Percentiles rank a stretch among this genome's conserved stretches.
Conservation (phyloP, 305 asterid species). For the Fraxinus greggii region DNA sequence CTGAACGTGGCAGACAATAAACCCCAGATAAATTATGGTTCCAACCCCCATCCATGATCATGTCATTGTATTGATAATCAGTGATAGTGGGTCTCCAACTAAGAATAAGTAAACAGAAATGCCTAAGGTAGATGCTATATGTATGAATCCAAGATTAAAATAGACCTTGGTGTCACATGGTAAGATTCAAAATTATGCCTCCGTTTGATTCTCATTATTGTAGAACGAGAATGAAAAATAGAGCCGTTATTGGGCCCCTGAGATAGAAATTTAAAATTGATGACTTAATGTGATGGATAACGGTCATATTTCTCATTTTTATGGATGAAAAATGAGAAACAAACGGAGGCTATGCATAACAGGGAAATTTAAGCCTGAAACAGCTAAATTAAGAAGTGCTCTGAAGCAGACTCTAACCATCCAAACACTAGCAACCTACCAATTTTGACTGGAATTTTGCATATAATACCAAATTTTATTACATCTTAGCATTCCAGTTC, state of each 20-base stretch:
- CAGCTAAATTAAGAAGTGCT: slow-evolving; percentile 11
- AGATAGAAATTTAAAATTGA: too few relatives aligned
- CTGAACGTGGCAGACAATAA: slow-evolving; percentile 39
- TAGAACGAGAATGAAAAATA: too few relatives aligned
- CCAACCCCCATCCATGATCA: slow-evolving; percentile 9
- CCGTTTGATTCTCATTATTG: too few relatives aligned
- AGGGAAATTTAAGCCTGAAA: slow-evolving; percentile 4
- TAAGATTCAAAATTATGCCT: slow-evolving; percentile 1
- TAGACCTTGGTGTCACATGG: not conserved
- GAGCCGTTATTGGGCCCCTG: too few relatives aligned
- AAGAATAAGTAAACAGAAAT: slow-evolving; percentile 14
- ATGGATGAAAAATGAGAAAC: too few relatives aligned
- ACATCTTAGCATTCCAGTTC: slow-evolving; percentile 12
- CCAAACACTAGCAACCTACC: slow-evolving; percentile 12
- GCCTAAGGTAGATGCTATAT: not conserved
- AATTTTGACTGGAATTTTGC: slow-evolving; percentile 8
- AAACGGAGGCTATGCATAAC: too few relatives aligned
- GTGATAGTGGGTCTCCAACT: not conserved
- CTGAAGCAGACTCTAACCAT: slow-evolving; percentile 17
- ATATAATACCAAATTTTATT: slow-evolving; percentile 10
- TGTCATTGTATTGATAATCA: slow-evolving; percentile 14
- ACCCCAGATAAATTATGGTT: slow-evolving; percentile 8
- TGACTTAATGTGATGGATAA: too few relatives aligned
- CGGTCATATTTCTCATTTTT: too few relatives aligned
- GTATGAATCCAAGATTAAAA: not conserved